Evolutionary conservation across 139 green algal species (phyloP), one percentile per base, ranked within the genome.

Genomic region (Tetradesmus obliquus): DNA sequence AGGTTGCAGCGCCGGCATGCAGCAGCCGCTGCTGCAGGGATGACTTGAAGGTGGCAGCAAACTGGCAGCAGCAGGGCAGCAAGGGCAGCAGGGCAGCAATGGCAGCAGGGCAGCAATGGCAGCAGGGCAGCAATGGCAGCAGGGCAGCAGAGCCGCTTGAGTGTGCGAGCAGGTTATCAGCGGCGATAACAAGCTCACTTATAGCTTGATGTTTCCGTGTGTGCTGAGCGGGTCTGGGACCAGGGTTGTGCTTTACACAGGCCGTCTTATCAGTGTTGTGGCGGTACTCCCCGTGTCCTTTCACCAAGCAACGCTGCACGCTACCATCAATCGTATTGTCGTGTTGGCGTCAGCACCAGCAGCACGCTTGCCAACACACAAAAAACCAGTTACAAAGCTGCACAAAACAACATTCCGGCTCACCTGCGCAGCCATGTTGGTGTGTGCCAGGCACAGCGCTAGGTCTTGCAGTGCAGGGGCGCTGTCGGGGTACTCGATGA

Each of bases 1-100:
- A 72, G 5, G 98, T 99, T 24, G 96, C 94, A 19, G 98, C 98
- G 60, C 98, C 98, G 91, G 97, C 93, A 86, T 98, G 97, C 86
- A 99, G 94, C 86, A 99, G 93, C 53, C 97, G 92, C 55, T 85
- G 45, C 12, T 91, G 80, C 54, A 98, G 74, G 19, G 93, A 55
- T 13, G 86, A 79, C 19, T 82, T 76, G 91, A 98, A 95, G 62
- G 76, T 80, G 1, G 54, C 24, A n/a, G 95, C 93, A 88, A 96
- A 94, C 20, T 91, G 79, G 76, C 55, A 84, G 24, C 79, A 84
- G n/a, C 79, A 84, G 79, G n/a, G 13, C n/a, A 84, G 79, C 45
- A 54, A 19, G 15, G 10, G 45, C 79, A 84, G 45, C 79, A 84
- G 10, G 74, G 69, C 69, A 79, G 69, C 69, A 79, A n/a, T n/a